Evolutionary conservation across 257 asterid genomes (phyloP).

Genomic region (Nyctanthes arbortristis): DNA sequence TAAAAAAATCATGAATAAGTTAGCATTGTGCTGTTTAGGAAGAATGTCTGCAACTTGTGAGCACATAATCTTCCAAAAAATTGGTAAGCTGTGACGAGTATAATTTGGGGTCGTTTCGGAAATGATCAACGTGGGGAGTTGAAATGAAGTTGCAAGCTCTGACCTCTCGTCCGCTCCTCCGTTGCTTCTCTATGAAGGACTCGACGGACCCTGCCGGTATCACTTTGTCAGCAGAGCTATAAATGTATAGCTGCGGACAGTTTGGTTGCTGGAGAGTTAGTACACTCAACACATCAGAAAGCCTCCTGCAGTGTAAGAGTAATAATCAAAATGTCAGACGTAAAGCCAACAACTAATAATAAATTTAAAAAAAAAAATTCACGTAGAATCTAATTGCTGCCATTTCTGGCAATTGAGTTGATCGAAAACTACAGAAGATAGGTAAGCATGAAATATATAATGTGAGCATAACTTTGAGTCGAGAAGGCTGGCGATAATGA

Average conservation of each 20-base stretch:
- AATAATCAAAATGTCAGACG: neutral
- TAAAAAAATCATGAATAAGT: constrained; percentile 26
- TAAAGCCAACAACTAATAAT: neutral
- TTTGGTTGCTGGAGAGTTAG: constrained; percentile 77
- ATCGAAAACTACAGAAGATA: neutral
- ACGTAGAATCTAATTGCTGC: neutral
- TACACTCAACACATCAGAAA: constrained; percentile 60
- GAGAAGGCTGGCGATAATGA: neutral
- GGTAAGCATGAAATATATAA: neutral
- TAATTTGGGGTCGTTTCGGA: constrained; percentile 68
- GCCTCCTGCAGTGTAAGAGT: constrained; percentile 56
- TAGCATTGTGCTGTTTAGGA: constrained; percentile 40
- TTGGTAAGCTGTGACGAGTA: constrained; percentile 84
- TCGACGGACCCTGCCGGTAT: constrained; percentile 78
- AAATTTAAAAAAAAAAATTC: neutral
- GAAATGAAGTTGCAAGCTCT: constrained; percentile 80
- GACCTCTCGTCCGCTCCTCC: constrained; percentile 67
- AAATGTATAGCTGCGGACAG: constrained; percentile 90
- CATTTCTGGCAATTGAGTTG: too few relatives aligned
- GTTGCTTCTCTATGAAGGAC: constrained; percentile 80
- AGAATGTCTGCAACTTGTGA: constrained; percentile 48
- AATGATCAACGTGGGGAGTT: constrained; percentile 93
- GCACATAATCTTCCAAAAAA: constrained; percentile 78
- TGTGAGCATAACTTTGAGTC: neutral
- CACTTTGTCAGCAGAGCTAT: constrained; percentile 94